These are phyloP conservation scores for Penicillium salamii DNA, from an alignment of 495 filamentous ascomycete species.

Conservation along the genomic window DNA sequence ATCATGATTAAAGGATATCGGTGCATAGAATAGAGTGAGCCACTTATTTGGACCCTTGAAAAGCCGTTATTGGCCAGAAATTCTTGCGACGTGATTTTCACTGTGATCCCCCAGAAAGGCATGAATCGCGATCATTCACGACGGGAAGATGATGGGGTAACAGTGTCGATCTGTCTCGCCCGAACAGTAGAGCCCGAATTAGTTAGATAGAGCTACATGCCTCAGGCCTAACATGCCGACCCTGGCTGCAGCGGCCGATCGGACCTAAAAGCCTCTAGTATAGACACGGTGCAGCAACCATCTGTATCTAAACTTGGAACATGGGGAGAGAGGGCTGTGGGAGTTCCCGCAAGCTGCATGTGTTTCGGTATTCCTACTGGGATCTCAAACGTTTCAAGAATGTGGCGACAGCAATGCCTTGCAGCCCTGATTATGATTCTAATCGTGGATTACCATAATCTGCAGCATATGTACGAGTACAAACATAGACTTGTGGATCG, in stretches of 20 bases:
- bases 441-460: neutral
- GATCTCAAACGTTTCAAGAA: neutral
- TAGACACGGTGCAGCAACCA: neutral
- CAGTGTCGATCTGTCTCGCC: neutral
- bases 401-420: neutral
- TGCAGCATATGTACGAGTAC: neutral
- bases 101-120: neutral
- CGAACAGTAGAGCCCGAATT: too few relatives aligned
- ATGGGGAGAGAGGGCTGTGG: conserved; percentile 1
- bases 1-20: neutral
- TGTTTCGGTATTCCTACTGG: neutral
- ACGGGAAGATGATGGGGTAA: neutral
- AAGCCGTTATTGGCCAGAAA: too few relatives aligned
- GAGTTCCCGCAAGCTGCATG: conserved; percentile 1
- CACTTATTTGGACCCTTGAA: too few relatives aligned
- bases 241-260: conserved; percentile 5
- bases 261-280: neutral
- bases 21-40: too few relatives aligned
- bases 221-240: neutral
- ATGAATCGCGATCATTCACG: conserved; percentile 1
- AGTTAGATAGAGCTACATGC: neutral
- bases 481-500: conserved; percentile 1
- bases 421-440: neutral
- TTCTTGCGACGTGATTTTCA: too few relatives aligned
- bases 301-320: conserved; percentile 6